Base-by-base conservation (phyloP, 179 eudicot genomes). In the Beta lomatogona region DNA sequence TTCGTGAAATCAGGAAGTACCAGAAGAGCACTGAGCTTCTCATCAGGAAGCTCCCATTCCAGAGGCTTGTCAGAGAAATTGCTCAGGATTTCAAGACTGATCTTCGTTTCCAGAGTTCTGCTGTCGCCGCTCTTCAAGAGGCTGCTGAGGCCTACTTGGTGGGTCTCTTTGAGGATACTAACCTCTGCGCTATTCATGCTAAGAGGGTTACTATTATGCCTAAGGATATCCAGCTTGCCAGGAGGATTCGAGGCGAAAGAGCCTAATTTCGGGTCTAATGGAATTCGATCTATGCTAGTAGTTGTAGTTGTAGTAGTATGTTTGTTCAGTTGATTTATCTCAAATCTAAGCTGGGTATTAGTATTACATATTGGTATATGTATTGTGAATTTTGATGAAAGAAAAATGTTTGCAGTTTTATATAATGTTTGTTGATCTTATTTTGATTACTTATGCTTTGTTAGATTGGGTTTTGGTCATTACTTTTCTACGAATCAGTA, bases 31-130 rank as follows among this genome's bases (percentile, higher is more conserved):
- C 74, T 71, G 74, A 71, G 74, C 74, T 71, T 45, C 74, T 71
- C 3, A 71, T 71, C 16, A 46, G 74, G 55, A 71, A 71, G 55
- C 74, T 71, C 8, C 74, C 74, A 19, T 71, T 71, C 16, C 74
- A 71, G 74, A 71, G 74, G 14, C 55, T 71, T 6, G 74, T 71
- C 31, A 19, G 74, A 16, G 74, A 71, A 46, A 71, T 71, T 3
- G 74, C 74, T n/a, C 74, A 71, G 55, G 74, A 71, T 71, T 71
- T 71, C 55, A 71, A 71, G 54, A 71, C 74, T n/a, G 74, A 46
- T 71, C 74, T 71, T n/a, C 74, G 74, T 1, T 71, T 71, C 31
- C 74, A 71, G 28, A 71, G 74, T 18, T 71, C 74, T 0, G 74
- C 55, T 8, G 74, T 71, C 4, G 21, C 74, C 0, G 74, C 74